These are phyloP conservation scores for Quercus agrifolia DNA, from an alignment of 306 rosid genomes.

Conservation along the genomic window DNA sequence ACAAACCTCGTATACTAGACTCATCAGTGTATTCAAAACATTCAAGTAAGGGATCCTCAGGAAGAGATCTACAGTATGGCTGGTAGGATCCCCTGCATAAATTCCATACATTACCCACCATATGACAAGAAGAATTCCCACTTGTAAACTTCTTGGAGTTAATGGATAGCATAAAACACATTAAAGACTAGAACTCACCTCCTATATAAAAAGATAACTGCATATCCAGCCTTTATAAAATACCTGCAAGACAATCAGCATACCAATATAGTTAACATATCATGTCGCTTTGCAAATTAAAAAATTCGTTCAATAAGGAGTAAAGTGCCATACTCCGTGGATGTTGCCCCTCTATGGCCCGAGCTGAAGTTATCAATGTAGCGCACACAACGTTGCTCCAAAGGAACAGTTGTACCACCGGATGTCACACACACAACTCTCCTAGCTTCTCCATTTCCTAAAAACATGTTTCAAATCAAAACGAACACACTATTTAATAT, in stretches of 20 bases:
- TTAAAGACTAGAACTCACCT: conserved; percentile 38
- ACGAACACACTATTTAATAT: conserved; percentile 14
- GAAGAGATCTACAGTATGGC: conserved; percentile 88
- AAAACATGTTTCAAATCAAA: neutral
- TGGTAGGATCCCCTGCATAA: conserved; percentile 77
- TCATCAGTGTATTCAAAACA: conserved; percentile 55
- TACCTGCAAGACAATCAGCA: conserved; percentile 51
- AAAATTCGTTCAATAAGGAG: neutral
- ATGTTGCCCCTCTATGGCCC: conserved; percentile 95
- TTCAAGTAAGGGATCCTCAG: conserved; percentile 85
- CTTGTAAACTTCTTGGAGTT: neutral
- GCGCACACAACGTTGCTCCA: conserved; percentile 88
- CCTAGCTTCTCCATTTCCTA: conserved; percentile 47
- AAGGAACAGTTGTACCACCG: conserved; percentile 95
- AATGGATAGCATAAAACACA: neutral
- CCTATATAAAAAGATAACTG: conserved; percentile 76
- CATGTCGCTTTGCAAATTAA: neutral
- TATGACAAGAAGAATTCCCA: neutral
- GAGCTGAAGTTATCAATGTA: conserved; percentile 96
- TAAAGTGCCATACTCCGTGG: conserved; percentile 70
- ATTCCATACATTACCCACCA: conserved; percentile 14
- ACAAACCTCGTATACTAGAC: conserved; percentile 58
- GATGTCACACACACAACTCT: conserved; percentile 87
- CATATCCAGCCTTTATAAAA: conserved; percentile 88
- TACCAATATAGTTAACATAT: conserved; percentile 6